phyloP scores from a whole-genome alignment of 495 filamentous ascomycete species.

The Niebla homalea region DNA sequence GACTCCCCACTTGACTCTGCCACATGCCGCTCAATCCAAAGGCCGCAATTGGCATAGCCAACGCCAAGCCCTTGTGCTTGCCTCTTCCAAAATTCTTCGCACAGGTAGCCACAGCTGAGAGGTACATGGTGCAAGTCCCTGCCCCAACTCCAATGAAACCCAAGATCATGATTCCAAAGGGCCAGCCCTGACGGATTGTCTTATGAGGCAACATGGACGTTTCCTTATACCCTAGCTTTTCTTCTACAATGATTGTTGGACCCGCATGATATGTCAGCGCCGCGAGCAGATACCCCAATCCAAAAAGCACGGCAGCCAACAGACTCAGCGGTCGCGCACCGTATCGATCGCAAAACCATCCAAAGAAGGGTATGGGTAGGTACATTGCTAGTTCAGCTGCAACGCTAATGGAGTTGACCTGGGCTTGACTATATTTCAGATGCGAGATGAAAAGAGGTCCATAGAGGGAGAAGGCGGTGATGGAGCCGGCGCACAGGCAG shows the following conservation, averaged over 20 bases:
- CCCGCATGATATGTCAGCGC: conserved; percentile 62
- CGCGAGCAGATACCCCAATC: conserved; percentile 68
- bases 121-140: conserved; percentile 76
- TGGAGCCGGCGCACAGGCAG: conserved; percentile 68
- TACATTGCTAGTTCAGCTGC: conserved; percentile 79
- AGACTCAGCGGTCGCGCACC: conserved; percentile 63
- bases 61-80: conserved; percentile 73
- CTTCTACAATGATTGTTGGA: conserved; percentile 36
- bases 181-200: conserved; percentile 33
- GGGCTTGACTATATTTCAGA: conserved; percentile 75
- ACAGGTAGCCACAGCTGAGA: conserved; percentile 77
- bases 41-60: conserved; percentile 81
- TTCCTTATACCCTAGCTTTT: neutral
- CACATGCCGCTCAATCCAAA: conserved; percentile 93
- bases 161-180: conserved; percentile 69
- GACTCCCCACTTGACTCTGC: conserved; percentile 77
- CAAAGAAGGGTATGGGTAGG: conserved; percentile 74
- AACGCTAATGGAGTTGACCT: conserved; percentile 80
- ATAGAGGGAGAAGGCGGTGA: conserved; percentile 84
- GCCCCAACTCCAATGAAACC: conserved; percentile 71
- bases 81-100: conserved; percentile 94
- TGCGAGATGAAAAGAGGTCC: conserved; percentile 73
- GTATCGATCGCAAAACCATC: conserved; percentile 78
- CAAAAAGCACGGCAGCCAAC: conserved; percentile 59
- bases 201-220: neutral